Evolutionary conservation across 139 green algal genomes (phyloP), one percentile per base, ranked within the genome.

Genomic region (Yamagishiella unicocca): DNA sequence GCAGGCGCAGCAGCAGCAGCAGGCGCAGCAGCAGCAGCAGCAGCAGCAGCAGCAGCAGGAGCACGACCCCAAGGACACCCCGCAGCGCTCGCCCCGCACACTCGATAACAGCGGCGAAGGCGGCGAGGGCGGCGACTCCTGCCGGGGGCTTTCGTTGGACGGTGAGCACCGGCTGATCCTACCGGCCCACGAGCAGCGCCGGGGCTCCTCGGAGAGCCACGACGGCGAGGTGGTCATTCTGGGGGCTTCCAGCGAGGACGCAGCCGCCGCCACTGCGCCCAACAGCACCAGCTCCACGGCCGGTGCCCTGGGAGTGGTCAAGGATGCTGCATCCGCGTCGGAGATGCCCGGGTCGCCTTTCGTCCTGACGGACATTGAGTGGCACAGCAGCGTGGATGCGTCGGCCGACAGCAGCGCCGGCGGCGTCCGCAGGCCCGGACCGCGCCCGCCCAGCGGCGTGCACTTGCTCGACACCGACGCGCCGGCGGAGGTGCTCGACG

Each of bases 311-410:
- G n/a, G n/a, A n/a, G n/a, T n/a, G n/a, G n/a, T n/a, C n/a, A n/a
- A n/a, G n/a, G n/a, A n/a, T n/a, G n/a, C n/a, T n/a, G n/a, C n/a
- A n/a, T n/a, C n/a, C n/a, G n/a, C n/a, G n/a, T n/a, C n/a, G n/a
- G n/a, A n/a, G n/a, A 33, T 21, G 9, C 67, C 67, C 31, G 67
- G 67, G n/a, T 75, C 67, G 33, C 67, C 67, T 33, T 75, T 75
- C 31, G 8, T 46, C 27, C 67, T 75, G 67, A 50, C 67, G 35
- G 67, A 71, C 62, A 71, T 71, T 71, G 62, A 71, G 62, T 71
- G 62, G 62, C 62, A 71, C 62, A 71, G 62, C 4, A 27, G 50
- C 12, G n/a, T n/a, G n/a, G n/a, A n/a, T n/a, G n/a, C n/a, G n/a
- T n/a, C n/a, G n/a, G 50, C 17, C 50, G 50, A 17, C 50, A 17